These are phyloP conservation scores for Cercospora nicotianae DNA, from an alignment of 2,329 filamentous ascomycete species.

Conservation along the genomic window DNA sequence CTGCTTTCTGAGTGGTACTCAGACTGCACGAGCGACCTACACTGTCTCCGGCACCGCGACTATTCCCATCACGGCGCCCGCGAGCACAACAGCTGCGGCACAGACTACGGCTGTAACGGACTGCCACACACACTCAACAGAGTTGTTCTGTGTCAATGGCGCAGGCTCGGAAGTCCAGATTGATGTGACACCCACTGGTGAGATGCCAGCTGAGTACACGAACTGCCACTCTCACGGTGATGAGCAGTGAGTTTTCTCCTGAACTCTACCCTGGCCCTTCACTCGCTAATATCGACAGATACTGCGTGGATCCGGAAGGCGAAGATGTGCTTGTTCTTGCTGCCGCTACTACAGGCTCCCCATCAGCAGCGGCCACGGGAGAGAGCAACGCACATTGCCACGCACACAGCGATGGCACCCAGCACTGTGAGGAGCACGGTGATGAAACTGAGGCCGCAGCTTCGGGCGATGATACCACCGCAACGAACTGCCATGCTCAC, in stretches of 20 bases:
- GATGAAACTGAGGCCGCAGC: neutral
- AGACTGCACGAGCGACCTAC: constrained; percentile 23
- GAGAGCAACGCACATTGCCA: constrained; percentile 3
- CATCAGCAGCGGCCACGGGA: neutral
- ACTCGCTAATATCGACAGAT: constrained; percentile 8
- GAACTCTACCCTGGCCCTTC: neutral
- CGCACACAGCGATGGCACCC: constrained; percentile 3
- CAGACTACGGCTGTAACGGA: constrained; percentile 22
- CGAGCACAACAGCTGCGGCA: constrained; percentile 15
- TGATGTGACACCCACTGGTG: constrained; percentile 56
- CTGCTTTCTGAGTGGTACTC: constrained; percentile 22
- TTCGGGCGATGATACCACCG: constrained; percentile 21
- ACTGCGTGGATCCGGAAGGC: constrained; percentile 6
- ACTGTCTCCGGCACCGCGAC: constrained; percentile 15
- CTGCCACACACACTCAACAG: constrained; percentile 15
- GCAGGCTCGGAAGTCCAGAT: constrained; percentile 49
- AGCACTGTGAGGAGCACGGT: constrained; percentile 11
- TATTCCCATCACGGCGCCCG: constrained; percentile 10
- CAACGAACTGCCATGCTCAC: constrained; percentile 29
- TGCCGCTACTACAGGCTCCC: constrained; percentile 35
- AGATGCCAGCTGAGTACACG: constrained; percentile 50
- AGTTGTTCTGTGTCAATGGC: constrained; percentile 43
- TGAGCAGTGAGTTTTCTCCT: constrained; percentile 51
- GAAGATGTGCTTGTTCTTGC: constrained; percentile 9
- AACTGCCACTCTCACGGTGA: constrained; percentile 63